Base-by-base conservation (phyloP, 495 filamentous ascomycete genomes). In the Friedmanniomyces simplex region DNA sequence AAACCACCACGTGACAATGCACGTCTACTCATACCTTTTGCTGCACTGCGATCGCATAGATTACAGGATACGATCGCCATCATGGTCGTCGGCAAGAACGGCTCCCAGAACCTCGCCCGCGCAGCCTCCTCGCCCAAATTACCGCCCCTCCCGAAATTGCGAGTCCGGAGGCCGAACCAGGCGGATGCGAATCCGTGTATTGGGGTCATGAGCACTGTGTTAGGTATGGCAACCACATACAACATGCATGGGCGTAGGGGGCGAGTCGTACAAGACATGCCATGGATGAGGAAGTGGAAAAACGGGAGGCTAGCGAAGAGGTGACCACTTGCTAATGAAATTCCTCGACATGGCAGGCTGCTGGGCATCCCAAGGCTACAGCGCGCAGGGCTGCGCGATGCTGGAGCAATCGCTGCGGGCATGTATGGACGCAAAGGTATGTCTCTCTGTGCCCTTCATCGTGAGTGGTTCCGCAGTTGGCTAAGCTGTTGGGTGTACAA, bases 391-490 rank as follows among this genome's bases (percentile, higher is more conserved):
- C 22, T 98, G 93, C 65, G 79, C 77, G n/a, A 80, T 77, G 26
- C 69, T 97, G 48, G 93, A 96, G 69, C 76, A 87, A 64, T 80
- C 85, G 63, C 74, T 98, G 67, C 80, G 90, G 57, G 73, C 79
- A n/a, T 98, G 93, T 77, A 96, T 96, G 93, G 93, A 98, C 73
- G 77, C 78, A 61, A 82, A 83, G 71, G 87, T 90, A 71, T 30
- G 77, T 69, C 18, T n/a, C 43, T n/a, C 43, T 47, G 13, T n/a
- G 43, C 6, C 43, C 21, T n/a, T n/a, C 13, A 47, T 21, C 8
- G 8, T 24, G 20, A 24, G 10, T 6, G 14, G 16, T 37, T n/a
- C n/a, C n/a, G n/a, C n/a, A n/a, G n/a, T n/a, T n/a, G n/a, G n/a
- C n/a, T n/a, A n/a, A n/a, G n/a, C n/a, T n/a, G n/a, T n/a, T n/a